These are phyloP conservation scores for Starmerella roubikii DNA, from an alignment of 805 yeast species.

Conservation along the genomic window DNA sequence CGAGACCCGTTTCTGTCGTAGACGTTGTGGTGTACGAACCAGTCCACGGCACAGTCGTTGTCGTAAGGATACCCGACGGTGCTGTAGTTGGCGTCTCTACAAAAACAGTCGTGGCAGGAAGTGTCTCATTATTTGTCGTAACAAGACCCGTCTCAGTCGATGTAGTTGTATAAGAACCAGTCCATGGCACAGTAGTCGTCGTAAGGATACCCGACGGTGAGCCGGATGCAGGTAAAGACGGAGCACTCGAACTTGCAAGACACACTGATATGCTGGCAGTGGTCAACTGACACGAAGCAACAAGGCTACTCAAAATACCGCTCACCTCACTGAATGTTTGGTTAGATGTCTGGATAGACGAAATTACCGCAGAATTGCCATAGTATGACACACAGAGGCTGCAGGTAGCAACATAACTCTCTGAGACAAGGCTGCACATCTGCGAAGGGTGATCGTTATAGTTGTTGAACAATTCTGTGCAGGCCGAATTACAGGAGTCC, in stretches of 20 bases:
- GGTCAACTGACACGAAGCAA: neutral
- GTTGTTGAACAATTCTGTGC: neutral
- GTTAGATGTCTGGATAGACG: neutral
- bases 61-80: neutral
- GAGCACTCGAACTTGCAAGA: neutral
- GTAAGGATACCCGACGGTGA: neutral
- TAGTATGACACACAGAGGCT: constrained; percentile 4
- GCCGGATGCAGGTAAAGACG: neutral
- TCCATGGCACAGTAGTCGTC: neutral
- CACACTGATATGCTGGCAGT: constrained; percentile 1
- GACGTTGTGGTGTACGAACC: neutral
- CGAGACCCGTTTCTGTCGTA: neutral
- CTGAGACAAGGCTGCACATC: neutral
- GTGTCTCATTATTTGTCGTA: neutral
- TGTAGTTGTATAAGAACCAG: neutral
- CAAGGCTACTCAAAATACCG: neutral
- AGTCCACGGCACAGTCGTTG: neutral
- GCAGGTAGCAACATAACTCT: neutral
- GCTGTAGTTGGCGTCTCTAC: neutral
- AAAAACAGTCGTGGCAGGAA: neutral
- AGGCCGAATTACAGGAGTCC: neutral
- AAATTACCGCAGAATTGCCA: neutral
- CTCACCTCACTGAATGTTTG: neutral
- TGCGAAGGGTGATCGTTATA: neutral
- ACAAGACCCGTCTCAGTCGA: neutral